Evolutionary conservation across 352 stramenopile species (phyloP).

Genomic region (Phytophthora chlamydospora): DNA sequence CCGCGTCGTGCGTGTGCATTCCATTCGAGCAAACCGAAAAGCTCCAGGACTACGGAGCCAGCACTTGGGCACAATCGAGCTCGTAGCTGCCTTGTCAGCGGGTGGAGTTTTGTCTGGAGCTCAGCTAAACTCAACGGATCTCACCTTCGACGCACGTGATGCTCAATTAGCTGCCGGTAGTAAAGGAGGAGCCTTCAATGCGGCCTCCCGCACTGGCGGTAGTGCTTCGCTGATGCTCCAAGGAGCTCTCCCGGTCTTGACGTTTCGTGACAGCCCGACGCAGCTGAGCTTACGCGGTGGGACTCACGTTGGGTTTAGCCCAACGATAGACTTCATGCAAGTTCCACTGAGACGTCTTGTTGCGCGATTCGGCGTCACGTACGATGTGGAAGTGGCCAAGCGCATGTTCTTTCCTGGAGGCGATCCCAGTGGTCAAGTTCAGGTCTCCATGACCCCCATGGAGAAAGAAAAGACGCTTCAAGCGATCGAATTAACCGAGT

Average conservation of each 20-base stretch:
- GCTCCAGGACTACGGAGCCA: conserved; percentile 81
- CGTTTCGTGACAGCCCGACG: conserved; percentile 37
- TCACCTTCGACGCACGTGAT: conserved; percentile 41
- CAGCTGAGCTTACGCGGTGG: conserved; percentile 52
- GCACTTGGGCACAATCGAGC: conserved; percentile 80
- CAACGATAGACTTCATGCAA: conserved; percentile 70
- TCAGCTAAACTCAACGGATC: conserved; percentile 52
- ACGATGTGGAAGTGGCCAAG: conserved; percentile 40
- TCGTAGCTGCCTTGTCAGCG: conserved; percentile 47
- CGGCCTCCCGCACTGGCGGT: conserved; percentile 55
- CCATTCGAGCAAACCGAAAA: conserved; percentile 77
- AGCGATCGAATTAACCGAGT: conserved; percentile 49
- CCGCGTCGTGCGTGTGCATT: conserved; percentile 68
- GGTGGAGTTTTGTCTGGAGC: conserved; percentile 40
- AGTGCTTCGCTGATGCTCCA: conserved; percentile 76
- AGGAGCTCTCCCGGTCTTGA: conserved; percentile 53
- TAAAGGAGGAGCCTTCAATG: conserved; percentile 23
- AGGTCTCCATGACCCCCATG: conserved; percentile 34
- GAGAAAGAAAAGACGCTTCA: conserved; percentile 19
- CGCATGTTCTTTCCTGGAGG: conserved; percentile 63
- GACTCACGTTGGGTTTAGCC: conserved; percentile 70
- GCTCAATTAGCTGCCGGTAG: conserved; percentile 12
- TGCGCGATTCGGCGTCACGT: conserved; percentile 46
- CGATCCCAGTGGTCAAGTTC: conserved; percentile 39
- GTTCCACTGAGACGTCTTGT: conserved; percentile 47